Conservation (phyloP, 306 rosid genomes). For the Corylus americana region DNA sequence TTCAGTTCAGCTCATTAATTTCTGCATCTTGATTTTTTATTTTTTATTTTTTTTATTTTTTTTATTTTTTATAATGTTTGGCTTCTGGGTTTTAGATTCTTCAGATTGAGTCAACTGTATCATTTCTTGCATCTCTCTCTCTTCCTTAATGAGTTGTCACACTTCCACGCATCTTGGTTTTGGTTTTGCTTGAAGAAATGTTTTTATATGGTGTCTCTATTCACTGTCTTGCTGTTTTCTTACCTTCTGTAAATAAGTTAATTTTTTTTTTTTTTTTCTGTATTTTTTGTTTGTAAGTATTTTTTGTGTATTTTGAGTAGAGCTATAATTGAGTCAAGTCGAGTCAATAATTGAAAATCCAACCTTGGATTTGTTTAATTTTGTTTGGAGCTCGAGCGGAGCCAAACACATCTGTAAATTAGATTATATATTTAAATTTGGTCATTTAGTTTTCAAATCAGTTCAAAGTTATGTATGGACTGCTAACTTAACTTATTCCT, state of each 20-base stretch:
- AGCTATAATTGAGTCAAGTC: background rate
- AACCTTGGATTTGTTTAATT: too few species aligned
- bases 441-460: too few species aligned
- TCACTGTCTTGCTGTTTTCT: background rate
- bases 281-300: background rate
- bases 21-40: conserved; percentile 2
- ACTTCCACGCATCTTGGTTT: background rate
- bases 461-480: too few species aligned
- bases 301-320: too few species aligned
- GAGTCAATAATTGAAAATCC: too few species aligned
- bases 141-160: background rate
- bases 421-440: too few species aligned
- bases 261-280: too few species aligned
- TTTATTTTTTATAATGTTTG: background rate
- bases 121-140: background rate
- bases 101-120: conserved; percentile 3
- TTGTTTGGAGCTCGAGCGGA: too few species aligned
- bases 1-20: background rate
- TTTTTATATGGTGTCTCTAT: background rate
- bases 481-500: too few species aligned
- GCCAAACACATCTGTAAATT: too few species aligned
- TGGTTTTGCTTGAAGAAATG: background rate
- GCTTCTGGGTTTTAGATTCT: background rate
- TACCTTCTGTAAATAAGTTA: background rate
- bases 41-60: background rate